Evolutionary conservation across 1,284 basidiomycete genomes (phyloP).

Genomic region (Pyrrhoderma lamaoense): DNA sequence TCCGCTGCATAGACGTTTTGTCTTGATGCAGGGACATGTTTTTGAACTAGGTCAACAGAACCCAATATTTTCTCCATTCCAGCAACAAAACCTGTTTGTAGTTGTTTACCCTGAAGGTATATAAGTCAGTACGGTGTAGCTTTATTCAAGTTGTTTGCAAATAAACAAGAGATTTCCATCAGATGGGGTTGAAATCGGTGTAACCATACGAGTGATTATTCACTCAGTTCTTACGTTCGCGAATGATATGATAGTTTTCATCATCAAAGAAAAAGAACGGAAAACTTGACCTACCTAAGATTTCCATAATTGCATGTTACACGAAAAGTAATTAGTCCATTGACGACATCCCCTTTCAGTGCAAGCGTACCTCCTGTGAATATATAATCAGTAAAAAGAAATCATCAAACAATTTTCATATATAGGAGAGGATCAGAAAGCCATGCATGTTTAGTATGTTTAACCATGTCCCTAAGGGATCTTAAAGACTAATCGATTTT

Average conservation of each 20-base stretch:
- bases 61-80: constrained; percentile 67
- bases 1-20: constrained; percentile 51
- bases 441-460: constrained; percentile 32
- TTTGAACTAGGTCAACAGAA: constrained; percentile 28
- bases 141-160: not conserved
- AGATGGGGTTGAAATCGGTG: constrained; percentile 62
- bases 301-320: not conserved
- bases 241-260: constrained; percentile 55
- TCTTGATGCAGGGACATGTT: constrained; percentile 13
- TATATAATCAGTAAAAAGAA: constrained; percentile 23
- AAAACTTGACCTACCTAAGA: not conserved
- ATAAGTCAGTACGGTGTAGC: constrained; percentile 20
- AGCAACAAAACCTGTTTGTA: constrained; percentile 60
- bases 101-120: constrained; percentile 37
- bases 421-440: constrained; percentile 36
- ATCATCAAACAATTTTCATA: constrained; percentile 18
- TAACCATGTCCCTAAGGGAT: constrained; percentile 53
- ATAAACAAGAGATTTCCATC: constrained; percentile 27
- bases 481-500: constrained; percentile 85
- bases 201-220: constrained; percentile 51
- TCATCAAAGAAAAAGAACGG: constrained; percentile 27
- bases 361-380: constrained; percentile 29
- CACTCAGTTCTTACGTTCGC: constrained; percentile 52
- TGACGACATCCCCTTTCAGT: not conserved
- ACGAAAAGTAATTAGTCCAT: not conserved